Evolutionary conservation across 164 flowering plant species (phyloP), one percentile per base, ranked within the genome.

Genomic region (Pachysandra terminalis): DNA sequence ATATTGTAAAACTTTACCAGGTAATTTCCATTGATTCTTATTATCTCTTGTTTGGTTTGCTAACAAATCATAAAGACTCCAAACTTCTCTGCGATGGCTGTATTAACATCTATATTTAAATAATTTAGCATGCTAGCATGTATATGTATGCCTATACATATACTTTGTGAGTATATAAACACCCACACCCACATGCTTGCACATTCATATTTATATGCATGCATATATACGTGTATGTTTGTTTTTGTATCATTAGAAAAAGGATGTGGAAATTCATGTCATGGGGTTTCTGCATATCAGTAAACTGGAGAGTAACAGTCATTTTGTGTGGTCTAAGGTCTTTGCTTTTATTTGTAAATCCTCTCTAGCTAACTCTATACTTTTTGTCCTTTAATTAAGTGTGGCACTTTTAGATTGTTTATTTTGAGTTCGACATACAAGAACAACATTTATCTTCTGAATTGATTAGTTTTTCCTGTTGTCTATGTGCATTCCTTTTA

Each of bases 1-100:
- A 90, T 71, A 57, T 95, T 76, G 91, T 95, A 19, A 92, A 89
- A 77, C 97, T 95, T 77, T 92, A 89, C 76, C 99, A 95, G 99
- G 98, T 90, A 68, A 28, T 52, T 12, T 37, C 35, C 0, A 28
- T 63, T 57, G 14, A 22, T 62, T 64, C 51, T 12, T 45, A 5
- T 21, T 37, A 49, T 63, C 27, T 25, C 40, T 48, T 8, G 22
- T 23, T 64, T 12, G 53, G 16, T 66, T 32, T 40, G 61, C 48
- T 59, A 23, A 9, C 9, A 15, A 49, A 41, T n/a, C 25, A 37
- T 21, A 23, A n/a, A 19, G 37, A 10, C 17, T 9, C 19, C 54
- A 35, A 41, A 19, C n/a, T 55, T 21, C 22, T 59, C 10, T 3
- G 16, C 3, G 21, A 61, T 41, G 48, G 25, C 23, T 61, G 41